Percentiles rank a stretch among this genome's conserved stretches.
Evolutionary conservation across 768 basidiomycete species (phyloP).

Genomic region (Mycena leptocephala): DNA sequence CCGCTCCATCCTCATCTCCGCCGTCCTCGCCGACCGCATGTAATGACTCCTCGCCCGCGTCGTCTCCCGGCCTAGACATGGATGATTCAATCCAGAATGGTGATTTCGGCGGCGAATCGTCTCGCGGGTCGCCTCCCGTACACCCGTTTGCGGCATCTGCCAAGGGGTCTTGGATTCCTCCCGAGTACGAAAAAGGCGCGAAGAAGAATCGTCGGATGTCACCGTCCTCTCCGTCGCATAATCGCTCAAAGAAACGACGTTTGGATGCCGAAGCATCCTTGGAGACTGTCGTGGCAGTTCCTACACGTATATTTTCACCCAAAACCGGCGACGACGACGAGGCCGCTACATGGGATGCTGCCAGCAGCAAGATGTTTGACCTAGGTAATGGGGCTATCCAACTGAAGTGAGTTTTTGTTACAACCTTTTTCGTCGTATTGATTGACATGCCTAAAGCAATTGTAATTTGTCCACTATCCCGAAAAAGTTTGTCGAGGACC

Average conservation of each 20-base stretch:
- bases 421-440: conserved; percentile 5
- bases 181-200: conserved; percentile 60
- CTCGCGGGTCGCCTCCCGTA: conserved; percentile 45
- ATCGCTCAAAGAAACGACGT: conserved; percentile 39
- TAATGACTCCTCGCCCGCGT: conserved; percentile 64
- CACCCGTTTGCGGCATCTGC: conserved; percentile 77
- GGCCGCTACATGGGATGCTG: conserved; percentile 64
- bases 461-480: conserved; percentile 66
- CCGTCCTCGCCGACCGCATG: conserved; percentile 51
- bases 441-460: conserved; percentile 46
- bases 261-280: conserved; percentile 24
- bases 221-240: conserved; percentile 36
- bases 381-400: conserved; percentile 66
- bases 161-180: conserved; percentile 57
- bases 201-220: conserved; percentile 46
- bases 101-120: conserved; percentile 10
- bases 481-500: conserved; percentile 60
- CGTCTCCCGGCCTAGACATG: conserved; percentile 61
- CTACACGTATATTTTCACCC: conserved; percentile 29
- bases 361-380: conserved; percentile 61
- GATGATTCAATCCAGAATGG: conserved; percentile 37
- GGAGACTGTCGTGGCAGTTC: conserved; percentile 37
- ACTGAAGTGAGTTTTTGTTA: conserved; percentile 62
- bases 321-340: conserved; percentile 47
- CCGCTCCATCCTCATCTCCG: conserved; percentile 35